Conservation (phyloP, 768 basidiomycete species). For the Piloderma croceum region DNA sequence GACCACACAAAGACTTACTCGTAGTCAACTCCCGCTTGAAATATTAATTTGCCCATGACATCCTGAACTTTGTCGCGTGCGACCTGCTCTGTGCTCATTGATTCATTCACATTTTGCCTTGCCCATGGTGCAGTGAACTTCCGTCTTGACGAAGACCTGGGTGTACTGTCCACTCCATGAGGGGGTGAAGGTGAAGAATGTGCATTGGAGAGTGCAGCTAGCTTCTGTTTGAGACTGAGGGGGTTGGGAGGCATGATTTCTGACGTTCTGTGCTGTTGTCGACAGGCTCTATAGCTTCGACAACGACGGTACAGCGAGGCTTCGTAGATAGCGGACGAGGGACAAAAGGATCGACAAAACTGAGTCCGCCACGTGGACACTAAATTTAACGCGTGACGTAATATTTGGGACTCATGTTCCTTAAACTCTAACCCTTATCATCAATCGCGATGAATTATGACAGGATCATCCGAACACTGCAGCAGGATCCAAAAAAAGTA, state of each 20-base stretch:
- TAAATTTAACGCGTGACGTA: too few relatives aligned
- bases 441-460: background rate
- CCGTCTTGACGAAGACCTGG: constrained; percentile 22
- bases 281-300: too few relatives aligned
- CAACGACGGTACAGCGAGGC: too few relatives aligned
- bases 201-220: constrained; percentile 56
- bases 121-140: constrained; percentile 50
- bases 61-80: constrained; percentile 49
- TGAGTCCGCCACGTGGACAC: too few relatives aligned
- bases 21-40: constrained; percentile 85
- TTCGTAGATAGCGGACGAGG: too few relatives aligned
- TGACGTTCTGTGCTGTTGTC: too few relatives aligned
- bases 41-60: constrained; percentile 68
- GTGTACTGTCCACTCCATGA: constrained; percentile 16
- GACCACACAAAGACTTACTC: constrained; percentile 49
- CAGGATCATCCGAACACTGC: background rate
- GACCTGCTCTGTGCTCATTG: constrained; percentile 20
- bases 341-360: too few relatives aligned
- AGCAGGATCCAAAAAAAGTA: background rate
- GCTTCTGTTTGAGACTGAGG: constrained; percentile 57
- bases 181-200: constrained; percentile 43
- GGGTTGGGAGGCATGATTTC: constrained; percentile 9
- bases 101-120: constrained; percentile 31
- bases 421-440: too few relatives aligned
- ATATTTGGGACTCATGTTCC: too few relatives aligned